These are phyloP conservation scores for Amanita jacksonii DNA, from an alignment of 768 basidiomycete genomes.

Conservation along the genomic window DNA sequence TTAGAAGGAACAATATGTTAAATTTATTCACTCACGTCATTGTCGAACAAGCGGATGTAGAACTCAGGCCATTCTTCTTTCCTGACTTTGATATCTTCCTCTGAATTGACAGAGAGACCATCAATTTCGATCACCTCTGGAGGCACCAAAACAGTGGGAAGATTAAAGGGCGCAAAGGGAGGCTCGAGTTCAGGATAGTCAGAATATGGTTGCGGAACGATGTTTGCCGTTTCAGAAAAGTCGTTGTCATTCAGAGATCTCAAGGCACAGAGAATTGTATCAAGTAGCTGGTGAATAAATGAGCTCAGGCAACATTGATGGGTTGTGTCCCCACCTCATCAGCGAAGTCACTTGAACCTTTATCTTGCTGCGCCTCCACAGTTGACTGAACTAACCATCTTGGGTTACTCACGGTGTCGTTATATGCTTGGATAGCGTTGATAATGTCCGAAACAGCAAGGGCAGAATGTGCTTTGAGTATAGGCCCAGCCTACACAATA, in stretches of 20 bases:
- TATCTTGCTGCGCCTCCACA: conserved; percentile 38
- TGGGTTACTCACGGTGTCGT: conserved; percentile 44
- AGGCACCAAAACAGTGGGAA: conserved; percentile 77
- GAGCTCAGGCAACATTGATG: conserved; percentile 4
- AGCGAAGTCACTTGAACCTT: conserved; percentile 34
- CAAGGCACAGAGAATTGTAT: conserved; percentile 55
- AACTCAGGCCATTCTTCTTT: conserved; percentile 81
- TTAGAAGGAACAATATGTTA: conserved; percentile 1
- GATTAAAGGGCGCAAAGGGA: conserved; percentile 40
- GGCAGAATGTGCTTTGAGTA: conserved; percentile 51
- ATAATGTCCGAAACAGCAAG: conserved; percentile 62
- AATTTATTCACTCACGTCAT: conserved; percentile 27
- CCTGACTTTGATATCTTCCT: conserved; percentile 63
- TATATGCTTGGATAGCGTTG: conserved; percentile 59
- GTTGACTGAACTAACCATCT: conserved; percentile 63
- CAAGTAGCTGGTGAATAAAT: conserved; percentile 49
- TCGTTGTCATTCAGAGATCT: conserved; percentile 49
- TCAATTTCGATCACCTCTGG: conserved; percentile 84
- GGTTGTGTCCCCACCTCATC: conserved; percentile 43
- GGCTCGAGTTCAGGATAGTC: conserved; percentile 34
- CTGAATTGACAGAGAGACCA: conserved; percentile 53
- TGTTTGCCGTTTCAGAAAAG: conserved; percentile 46
- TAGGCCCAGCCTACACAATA: conserved; percentile 50
- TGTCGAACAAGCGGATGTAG: conserved; percentile 58
- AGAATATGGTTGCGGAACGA: conserved; percentile 59